Evolutionary conservation across 2,329 filamentous ascomycete species (phyloP).

Genomic region (Exophiala xenobiotica): DNA sequence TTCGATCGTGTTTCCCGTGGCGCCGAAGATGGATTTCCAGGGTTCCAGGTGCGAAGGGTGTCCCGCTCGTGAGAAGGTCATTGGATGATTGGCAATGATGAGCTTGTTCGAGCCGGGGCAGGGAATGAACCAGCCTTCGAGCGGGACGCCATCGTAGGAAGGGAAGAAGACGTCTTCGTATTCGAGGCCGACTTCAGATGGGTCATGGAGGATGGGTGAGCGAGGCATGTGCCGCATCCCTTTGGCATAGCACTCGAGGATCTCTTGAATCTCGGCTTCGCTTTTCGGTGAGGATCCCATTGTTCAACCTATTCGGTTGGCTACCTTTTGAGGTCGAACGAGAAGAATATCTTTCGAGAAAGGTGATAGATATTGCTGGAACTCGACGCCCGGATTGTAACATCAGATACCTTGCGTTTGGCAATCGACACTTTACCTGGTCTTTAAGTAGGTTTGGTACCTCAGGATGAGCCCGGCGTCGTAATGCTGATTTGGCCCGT

Average conservation of each 20-base stretch:
- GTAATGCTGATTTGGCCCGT: too few species aligned
- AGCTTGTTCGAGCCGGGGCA: neutral
- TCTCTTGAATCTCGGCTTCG: neutral
- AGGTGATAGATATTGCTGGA: too few species aligned
- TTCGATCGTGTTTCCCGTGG: neutral
- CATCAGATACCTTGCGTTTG: too few species aligned
- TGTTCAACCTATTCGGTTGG: too few species aligned
- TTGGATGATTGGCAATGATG: neutral
- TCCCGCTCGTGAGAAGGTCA: neutral
- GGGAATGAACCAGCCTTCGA: conserved; percentile 4
- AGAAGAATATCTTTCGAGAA: too few species aligned
- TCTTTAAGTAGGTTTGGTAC: too few species aligned
- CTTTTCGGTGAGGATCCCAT: neutral
- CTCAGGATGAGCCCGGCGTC: too few species aligned
- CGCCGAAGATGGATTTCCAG: conserved; percentile 1
- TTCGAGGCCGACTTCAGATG: neutral
- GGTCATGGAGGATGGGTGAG: neutral
- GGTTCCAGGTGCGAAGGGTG: conserved; percentile 1
- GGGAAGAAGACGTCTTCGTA: conserved; percentile 2
- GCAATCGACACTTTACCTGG: too few species aligned
- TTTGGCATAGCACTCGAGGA: neutral
- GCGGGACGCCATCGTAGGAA: neutral
- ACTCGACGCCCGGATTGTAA: too few species aligned
- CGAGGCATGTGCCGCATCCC: neutral
- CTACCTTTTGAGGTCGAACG: too few species aligned